phyloP scores from a whole-genome alignment of 2,329 filamentous ascomycete genomes.

The Apiospora malaysiana region DNA sequence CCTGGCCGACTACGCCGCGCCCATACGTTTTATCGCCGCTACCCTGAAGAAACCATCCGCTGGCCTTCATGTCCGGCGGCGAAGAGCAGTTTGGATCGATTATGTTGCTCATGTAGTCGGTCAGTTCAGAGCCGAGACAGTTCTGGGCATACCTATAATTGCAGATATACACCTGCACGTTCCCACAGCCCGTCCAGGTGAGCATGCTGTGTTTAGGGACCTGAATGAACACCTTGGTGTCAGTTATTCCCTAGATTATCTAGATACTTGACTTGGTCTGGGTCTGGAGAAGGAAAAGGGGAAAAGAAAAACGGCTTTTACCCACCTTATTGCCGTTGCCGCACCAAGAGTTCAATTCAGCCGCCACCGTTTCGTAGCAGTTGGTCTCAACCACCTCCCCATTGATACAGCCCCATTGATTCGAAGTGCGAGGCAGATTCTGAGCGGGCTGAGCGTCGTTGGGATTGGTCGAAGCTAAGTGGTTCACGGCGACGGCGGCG shows the following conservation, averaged over 20 bases:
- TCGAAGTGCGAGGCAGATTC: neutral
- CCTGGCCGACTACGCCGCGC: neutral
- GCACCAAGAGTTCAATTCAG: neutral
- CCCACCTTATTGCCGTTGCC: neutral
- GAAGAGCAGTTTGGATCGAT: neutral
- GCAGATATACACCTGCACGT: neutral
- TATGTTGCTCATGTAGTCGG: neutral
- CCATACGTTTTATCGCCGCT: slow-evolving; percentile 4
- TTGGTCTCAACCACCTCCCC: neutral
- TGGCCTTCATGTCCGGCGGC: neutral
- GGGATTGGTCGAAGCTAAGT: neutral
- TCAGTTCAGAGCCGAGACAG: neutral
- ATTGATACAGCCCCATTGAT: neutral
- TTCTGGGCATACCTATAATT: neutral
- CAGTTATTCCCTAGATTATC: neutral
- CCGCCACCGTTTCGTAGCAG: neutral
- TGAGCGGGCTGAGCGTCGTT: neutral
- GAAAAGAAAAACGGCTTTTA: neutral
- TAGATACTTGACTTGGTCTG: neutral
- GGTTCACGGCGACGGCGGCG: neutral
- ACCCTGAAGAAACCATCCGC: neutral
- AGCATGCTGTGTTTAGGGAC: neutral
- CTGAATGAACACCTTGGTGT: neutral
- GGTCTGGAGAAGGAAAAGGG: neutral
- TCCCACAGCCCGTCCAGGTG: neutral